phyloP scores from a whole-genome alignment of 1,139 yeast genomes.

The Yamadazyma sp. region DNA sequence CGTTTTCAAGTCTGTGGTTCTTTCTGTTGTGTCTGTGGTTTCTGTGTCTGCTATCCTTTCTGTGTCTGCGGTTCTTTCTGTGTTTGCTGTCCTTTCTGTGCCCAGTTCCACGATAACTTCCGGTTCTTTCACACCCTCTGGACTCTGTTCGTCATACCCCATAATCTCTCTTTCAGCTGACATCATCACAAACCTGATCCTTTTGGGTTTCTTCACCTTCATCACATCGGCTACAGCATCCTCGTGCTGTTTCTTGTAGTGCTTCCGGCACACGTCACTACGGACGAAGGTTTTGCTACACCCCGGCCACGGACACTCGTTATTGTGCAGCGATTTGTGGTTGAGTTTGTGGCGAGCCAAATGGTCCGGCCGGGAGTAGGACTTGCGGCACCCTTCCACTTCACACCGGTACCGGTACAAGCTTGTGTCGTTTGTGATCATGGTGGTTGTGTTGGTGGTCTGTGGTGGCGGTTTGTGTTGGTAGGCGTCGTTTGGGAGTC shows the following conservation, averaged over 20 bases:
- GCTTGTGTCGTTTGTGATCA: no score
- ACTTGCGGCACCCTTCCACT: conserved; percentile 32
- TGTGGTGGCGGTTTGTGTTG: no score
- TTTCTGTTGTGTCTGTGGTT: background rate
- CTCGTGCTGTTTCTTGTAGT: conserved; percentile 13
- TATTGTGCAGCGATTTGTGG: conserved; percentile 33
- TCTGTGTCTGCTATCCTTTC: background rate
- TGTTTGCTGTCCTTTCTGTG: background rate
- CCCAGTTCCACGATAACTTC: no score
- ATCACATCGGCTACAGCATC: background rate
- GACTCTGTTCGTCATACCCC: no score
- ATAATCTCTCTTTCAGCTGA: no score
- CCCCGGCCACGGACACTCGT: conserved; percentile 32
- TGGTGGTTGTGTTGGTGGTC: no score
- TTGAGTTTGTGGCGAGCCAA: conserved; percentile 43
- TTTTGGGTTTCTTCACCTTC: no score
- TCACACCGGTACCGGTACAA: conserved; percentile 3
- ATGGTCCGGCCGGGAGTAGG: conserved; percentile 45
- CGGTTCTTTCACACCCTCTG: no score
- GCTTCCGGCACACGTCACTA: conserved; percentile 27
- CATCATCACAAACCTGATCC: background rate
- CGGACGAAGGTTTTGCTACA: conserved; percentile 46
- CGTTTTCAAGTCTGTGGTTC: no score
- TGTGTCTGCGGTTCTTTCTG: background rate
- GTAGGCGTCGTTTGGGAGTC: background rate